Evolutionary conservation across 2,329 filamentous ascomycete species (phyloP).

Genomic region (Diplodia intermedia): DNA sequence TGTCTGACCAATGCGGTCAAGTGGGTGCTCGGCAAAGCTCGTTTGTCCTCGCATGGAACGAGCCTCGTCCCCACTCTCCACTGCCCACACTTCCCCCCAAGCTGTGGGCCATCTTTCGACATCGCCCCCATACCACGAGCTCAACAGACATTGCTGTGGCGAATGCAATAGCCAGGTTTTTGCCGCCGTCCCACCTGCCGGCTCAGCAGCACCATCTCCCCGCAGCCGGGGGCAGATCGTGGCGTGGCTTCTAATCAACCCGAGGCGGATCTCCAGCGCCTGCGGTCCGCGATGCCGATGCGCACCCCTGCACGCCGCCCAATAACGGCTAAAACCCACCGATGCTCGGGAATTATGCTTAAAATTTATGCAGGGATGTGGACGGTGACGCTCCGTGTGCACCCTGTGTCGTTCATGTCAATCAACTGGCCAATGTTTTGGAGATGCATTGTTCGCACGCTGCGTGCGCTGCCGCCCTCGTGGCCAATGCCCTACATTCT

Average conservation of each 20-base stretch:
- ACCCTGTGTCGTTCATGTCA: slow-evolving; percentile 2
- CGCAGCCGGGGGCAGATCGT: slow-evolving; percentile 21
- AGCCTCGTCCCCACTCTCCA: neutral
- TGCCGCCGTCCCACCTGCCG: neutral
- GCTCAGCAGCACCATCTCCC: slow-evolving; percentile 7
- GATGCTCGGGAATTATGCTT: slow-evolving; percentile 25
- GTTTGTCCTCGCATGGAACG: neutral
- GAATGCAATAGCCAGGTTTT: neutral
- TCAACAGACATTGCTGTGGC: neutral
- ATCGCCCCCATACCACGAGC: neutral
- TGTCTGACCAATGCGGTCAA: neutral
- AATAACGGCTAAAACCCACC: neutral
- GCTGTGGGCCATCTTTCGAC: neutral
- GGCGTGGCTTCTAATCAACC: slow-evolving; percentile 27
- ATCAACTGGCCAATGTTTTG: neutral
- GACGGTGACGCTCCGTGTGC: neutral
- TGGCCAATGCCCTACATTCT: neutral
- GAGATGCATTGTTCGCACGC: neutral
- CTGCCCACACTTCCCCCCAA: neutral
- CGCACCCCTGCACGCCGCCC: neutral
- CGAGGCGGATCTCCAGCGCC: slow-evolving; percentile 27
- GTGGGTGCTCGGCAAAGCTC: neutral
- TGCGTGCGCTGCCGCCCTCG: neutral
- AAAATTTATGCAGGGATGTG: slow-evolving; percentile 19
- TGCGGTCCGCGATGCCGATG: slow-evolving; percentile 20